Evolutionary conservation across 495 filamentous ascomycete species (phyloP).

Genomic region (Clohesyomyces aquaticus): DNA sequence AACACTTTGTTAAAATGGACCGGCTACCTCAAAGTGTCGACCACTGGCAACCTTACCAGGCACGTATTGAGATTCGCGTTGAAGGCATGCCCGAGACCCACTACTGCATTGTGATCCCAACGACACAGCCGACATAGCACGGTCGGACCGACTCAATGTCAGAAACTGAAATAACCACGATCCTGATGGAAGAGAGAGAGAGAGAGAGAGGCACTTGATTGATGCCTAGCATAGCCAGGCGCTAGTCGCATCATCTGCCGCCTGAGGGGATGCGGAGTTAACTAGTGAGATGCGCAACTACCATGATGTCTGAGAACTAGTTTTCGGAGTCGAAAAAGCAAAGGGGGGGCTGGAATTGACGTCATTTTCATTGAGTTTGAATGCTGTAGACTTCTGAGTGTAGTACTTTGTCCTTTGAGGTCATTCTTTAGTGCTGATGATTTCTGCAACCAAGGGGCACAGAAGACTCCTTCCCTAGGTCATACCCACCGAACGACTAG

Average conservation of each 20-base stretch:
- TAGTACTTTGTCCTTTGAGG: neutral
- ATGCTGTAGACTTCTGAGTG: neutral
- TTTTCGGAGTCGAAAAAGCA: neutral
- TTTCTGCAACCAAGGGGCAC: neutral
- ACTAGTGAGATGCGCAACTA: neutral
- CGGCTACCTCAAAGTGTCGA: neutral
- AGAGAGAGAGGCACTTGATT: neutral
- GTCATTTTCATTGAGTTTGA: neutral
- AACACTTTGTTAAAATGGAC: too few relatives aligned
- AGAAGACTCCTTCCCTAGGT: neutral
- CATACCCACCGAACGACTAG: neutral
- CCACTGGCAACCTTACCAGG: neutral
- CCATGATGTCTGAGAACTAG: conserved; percentile 1
- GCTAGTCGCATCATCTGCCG: neutral
- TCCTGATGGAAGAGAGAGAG: neutral
- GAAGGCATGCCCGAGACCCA: neutral
- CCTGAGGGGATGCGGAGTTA: neutral
- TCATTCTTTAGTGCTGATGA: neutral
- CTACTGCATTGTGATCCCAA: neutral
- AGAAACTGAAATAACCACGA: conserved; percentile 1
- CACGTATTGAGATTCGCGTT: neutral
- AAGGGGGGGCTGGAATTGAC: neutral
- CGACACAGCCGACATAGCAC: neutral
- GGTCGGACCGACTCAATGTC: neutral
- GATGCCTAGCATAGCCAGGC: neutral